These are phyloP conservation scores for Apiotrichum laibachii DNA, from an alignment of 1,284 basidiomycete species.

Conservation along the genomic window DNA sequence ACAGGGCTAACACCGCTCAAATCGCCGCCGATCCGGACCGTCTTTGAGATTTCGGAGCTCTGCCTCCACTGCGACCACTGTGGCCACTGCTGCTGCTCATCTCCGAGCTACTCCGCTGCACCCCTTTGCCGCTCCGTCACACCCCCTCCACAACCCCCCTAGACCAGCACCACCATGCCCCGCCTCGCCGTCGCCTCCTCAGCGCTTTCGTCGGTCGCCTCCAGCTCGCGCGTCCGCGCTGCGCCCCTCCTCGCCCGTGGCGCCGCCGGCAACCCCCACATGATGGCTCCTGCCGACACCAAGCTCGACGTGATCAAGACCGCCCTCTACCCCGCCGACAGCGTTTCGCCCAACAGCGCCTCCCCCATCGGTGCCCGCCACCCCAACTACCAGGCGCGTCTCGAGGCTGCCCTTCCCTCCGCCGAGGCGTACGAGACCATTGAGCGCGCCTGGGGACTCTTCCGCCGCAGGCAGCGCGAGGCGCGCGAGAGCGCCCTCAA, in stretches of 20 bases:
- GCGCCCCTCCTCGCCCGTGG: conserved; percentile 1
- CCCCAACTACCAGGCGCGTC: conserved; percentile 65
- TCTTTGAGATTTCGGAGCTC: conserved; percentile 1
- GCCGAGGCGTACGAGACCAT: conserved; percentile 91
- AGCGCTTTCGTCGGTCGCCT: conserved; percentile 8
- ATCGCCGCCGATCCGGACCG: neutral
- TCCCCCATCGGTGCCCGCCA: conserved; percentile 79
- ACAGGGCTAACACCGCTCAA: neutral
- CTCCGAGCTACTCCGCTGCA: neutral
- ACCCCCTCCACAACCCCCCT: neutral
- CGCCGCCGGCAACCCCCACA: conserved; percentile 17
- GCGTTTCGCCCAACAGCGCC: conserved; percentile 45
- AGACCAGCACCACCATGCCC: conserved; percentile 3
- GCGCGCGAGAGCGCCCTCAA: conserved; percentile 63
- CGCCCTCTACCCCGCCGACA: conserved; percentile 71
- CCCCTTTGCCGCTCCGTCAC: neutral
- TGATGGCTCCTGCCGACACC: conserved; percentile 55
- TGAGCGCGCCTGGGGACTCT: conserved; percentile 83
- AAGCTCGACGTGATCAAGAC: conserved; percentile 70
- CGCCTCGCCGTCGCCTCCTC: neutral
- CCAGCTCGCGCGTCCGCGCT: conserved; percentile 7
- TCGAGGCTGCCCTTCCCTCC: conserved; percentile 73
- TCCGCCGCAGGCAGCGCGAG: conserved; percentile 70
- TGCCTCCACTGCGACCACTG: neutral
- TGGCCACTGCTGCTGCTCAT: neutral